Evolutionary conservation across 495 filamentous ascomycete species (phyloP), one percentile per base, ranked within the genome.

Genomic region (Penicillium egyptiacum): DNA sequence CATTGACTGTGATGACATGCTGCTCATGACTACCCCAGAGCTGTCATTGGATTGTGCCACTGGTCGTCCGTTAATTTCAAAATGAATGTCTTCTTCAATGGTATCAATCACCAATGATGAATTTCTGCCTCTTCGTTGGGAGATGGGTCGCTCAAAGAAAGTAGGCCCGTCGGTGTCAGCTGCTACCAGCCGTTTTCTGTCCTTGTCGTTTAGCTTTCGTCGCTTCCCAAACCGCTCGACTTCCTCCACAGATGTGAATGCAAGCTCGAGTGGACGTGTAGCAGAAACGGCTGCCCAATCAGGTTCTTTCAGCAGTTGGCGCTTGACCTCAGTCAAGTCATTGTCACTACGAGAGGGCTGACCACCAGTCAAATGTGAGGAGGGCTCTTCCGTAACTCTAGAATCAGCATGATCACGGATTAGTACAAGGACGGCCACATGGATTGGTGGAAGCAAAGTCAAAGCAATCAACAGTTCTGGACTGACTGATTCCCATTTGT

Each of bases 281-380:
- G 59, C 63, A 10, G 67, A 65, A 12, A 76, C 54, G 5, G 62
- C 66, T 19, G 67, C 74, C 75, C 74, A 76, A 58, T 77, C 73
- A 9, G 61, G 40, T 25, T 63, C 63, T 57, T 71, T 43, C 0
- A 79, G 68, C 1, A 79, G 63, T 22, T 63, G 61, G 16, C 57
- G 69, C 52, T 74, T 76, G 39, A 74, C 53, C 8, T 31, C 5
- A 11, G 65, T 66, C 33, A 73, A 46, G 20, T 42, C 58, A n/a
- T 37, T 56, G 40, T 20, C 44, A 14, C 25, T 55, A 44, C 25
- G 25, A 39, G n/a, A 26, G 2, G 55, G n/a, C 1, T 17, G 23
- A n/a, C 6, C 17, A 26, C 26, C 44, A 51, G 41, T 17, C 45
- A 25, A 10, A 22, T 30, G 39, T 22, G 26, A 42, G 26, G 6